Evolutionary conservation across 73 alveolate species (phyloP).

Genomic region (Blepharisma stoltei): DNA sequence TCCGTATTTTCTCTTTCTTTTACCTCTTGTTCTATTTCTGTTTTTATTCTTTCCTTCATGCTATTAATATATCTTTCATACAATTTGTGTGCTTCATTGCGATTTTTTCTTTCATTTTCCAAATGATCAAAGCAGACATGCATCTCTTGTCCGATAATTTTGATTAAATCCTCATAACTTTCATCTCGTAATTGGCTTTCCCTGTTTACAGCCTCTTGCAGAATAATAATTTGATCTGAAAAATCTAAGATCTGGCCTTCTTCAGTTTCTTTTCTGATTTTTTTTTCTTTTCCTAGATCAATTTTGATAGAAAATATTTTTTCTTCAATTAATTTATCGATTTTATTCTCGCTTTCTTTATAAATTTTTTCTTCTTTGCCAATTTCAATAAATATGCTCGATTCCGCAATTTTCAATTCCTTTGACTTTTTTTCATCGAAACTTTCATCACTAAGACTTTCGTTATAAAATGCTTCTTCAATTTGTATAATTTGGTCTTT

Average conservation of each 20-base stretch:
- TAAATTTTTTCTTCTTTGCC: slow-evolving; percentile 51
- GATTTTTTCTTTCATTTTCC: slow-evolving; percentile 15
- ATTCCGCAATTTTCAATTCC: slow-evolving; percentile 54
- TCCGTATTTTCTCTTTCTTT: slow-evolving; percentile 63
- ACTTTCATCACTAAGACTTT: slow-evolving; percentile 36
- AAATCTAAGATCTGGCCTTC: slow-evolving; percentile 50
- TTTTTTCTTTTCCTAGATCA: slow-evolving; percentile 49
- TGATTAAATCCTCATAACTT: background rate
- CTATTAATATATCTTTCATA: background rate
- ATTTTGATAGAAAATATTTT: slow-evolving; percentile 37
- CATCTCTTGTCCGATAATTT: slow-evolving; percentile 29
- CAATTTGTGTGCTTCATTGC: background rate
- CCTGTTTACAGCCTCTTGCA: slow-evolving; percentile 8
- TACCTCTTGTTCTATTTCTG: slow-evolving; percentile 50
- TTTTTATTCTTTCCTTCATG: slow-evolving; percentile 44
- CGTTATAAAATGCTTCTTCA: slow-evolving; percentile 37
- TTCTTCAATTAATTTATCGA: slow-evolving; percentile 57
- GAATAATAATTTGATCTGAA: slow-evolving; percentile 4
- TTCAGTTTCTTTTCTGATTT: slow-evolving; percentile 64
- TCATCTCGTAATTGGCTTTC: slow-evolving; percentile 29
- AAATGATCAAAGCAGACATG: background rate
- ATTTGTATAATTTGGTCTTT: slow-evolving; percentile 42
- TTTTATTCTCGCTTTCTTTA: slow-evolving; percentile 54
- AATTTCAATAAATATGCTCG: slow-evolving; percentile 44
- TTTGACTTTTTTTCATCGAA: slow-evolving; percentile 53